Evolutionary conservation across 495 filamentous ascomycete species (phyloP), one percentile per base, ranked within the genome.

Genomic region (Hyaloscypha hepaticicola): DNA sequence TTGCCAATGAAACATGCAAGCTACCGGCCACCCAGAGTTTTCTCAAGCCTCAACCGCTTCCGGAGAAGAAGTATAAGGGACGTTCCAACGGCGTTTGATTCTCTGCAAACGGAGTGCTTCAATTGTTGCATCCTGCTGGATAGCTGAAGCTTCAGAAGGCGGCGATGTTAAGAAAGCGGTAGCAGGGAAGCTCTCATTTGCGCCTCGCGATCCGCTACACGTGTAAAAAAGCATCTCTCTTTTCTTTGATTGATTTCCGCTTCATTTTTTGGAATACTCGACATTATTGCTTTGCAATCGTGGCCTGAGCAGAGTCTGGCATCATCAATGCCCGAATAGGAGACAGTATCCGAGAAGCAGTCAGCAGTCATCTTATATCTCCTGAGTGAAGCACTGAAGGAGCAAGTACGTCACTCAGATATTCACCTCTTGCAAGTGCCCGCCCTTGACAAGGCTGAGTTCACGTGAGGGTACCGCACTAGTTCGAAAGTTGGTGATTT

Each of bases 1-100:
- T 53, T 53, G 7, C 50, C 50, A 4, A 9, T 53, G 50, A 53
- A 53, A 53, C 25, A 19, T 53, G 50, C 50, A 19, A 53, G 50
- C 11, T 14, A 19, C 21, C 50, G 50, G 9, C 22, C 21, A 21
- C 50, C 25, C 25, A 25, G 50, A 53, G 19, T 25, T 12, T 5
- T 19, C 16, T 27, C 50, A 1, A 26, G 50, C 8, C 1, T 25
- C 11, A 27, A 53, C 21, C 22, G 12, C 38, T 16, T 9, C 5
- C 4, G 50, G 25, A 53, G 25, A 53, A 53, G 50, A 3, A 53
- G 25, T 21, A 24, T 26, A 5, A 1, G n/a, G 38, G 38, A 14
- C 9, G 4, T 45, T 45, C 4, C 9, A 14, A 3, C 38, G 16
- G 1, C 38, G 14, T 16, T 45, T 45, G 38, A 16, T 16, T 11